Conservation (phyloP, 441 rosid genomes). For the Biscutella laevigata region DNA sequence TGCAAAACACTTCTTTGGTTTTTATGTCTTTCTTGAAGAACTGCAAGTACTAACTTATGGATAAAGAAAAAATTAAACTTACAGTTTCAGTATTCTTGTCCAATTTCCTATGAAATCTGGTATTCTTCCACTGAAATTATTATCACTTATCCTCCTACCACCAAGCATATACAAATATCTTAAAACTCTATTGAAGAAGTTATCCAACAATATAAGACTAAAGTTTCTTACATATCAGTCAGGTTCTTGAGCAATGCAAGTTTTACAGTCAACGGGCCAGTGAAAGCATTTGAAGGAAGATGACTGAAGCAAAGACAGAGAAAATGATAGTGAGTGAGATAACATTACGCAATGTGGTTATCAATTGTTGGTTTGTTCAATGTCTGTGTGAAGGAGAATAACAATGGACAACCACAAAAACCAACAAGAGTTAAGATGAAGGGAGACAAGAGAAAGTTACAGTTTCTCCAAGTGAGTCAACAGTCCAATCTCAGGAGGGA, state of each 20-base stretch:
- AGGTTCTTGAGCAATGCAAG: slow-evolving; percentile 51
- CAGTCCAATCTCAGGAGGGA: slow-evolving; percentile 62
- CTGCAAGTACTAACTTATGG: not conserved
- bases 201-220: not conserved
- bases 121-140: slow-evolving; percentile 56
- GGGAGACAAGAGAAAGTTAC: slow-evolving; percentile 30
- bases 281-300: slow-evolving; percentile 63
- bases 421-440: slow-evolving; percentile 10
- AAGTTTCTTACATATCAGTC: slow-evolving; percentile 58
- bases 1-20: slow-evolving; percentile 26
- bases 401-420: not conserved
- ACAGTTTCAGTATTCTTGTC: slow-evolving; percentile 63
- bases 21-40: not conserved
- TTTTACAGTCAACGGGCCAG: slow-evolving; percentile 47
- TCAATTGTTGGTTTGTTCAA: not conserved
- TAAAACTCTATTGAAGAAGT: not conserved
- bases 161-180: slow-evolving; percentile 3
- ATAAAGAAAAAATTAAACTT: slow-evolving; percentile 18
- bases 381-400: not conserved
- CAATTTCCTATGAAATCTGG: slow-evolving; percentile 61
- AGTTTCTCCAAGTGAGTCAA: slow-evolving; percentile 51
- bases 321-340: not conserved
- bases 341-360: too few relatives aligned
- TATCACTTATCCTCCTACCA: slow-evolving; percentile 69
- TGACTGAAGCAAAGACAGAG: slow-evolving; percentile 29